Evolutionary conservation across 768 basidiomycete genomes (phyloP).

Genomic region (Amyloporia xantha): DNA sequence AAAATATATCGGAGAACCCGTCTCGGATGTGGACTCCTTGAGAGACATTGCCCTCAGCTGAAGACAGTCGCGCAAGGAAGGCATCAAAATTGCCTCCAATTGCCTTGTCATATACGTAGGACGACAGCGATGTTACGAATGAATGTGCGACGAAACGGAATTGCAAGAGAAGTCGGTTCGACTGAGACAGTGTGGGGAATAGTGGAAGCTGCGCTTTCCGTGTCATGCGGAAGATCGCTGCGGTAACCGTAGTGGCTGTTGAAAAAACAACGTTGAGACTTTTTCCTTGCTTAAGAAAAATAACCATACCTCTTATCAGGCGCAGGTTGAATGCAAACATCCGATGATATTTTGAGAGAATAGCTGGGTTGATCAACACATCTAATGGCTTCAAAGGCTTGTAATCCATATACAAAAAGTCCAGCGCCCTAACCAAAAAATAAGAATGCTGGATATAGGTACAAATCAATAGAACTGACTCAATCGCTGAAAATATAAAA

Average conservation of each 20-base stretch:
- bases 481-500: conserved; percentile 31
- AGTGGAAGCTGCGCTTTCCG: conserved; percentile 35
- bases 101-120: conserved; percentile 76
- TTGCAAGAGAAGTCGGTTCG: conserved; percentile 50
- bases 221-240: conserved; percentile 60
- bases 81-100: conserved; percentile 72
- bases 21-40: conserved; percentile 25
- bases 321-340: conserved; percentile 77
- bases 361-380: conserved; percentile 60
- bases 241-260: conserved; percentile 44
- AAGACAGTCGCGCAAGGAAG: conserved; percentile 39
- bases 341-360: conserved; percentile 81
- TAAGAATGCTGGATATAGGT: not conserved
- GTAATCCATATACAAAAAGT: conserved; percentile 88
- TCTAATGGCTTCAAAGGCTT: conserved; percentile 74
- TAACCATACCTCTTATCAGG: conserved; percentile 60
- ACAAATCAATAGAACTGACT: conserved; percentile 30
- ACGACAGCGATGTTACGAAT: conserved; percentile 60
- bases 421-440: conserved; percentile 70
- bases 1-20: conserved; percentile 65
- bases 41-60: not conserved
- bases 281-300: not conserved
- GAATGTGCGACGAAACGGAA: conserved; percentile 71
- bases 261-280: conserved; percentile 17
- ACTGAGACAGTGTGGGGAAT: conserved; percentile 51